A percentile compares a stretch with the other conserved stretches of the same genome.
phyloP scores from a whole-genome alignment of 2,329 filamentous ascomycete species.

The Epichloe glyceriae region DNA sequence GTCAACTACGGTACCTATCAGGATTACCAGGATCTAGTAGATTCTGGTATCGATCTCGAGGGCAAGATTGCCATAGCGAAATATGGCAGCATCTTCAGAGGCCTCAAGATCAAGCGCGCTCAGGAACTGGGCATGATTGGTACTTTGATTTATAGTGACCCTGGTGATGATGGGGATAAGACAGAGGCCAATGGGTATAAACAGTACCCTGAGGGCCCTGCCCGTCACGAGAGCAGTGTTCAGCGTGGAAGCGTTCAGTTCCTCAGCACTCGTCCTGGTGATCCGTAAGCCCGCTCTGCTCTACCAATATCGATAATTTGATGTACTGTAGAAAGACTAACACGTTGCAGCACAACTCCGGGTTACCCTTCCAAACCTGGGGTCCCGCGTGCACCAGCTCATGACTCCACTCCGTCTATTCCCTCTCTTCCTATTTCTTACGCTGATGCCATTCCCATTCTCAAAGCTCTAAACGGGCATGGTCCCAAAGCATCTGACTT shows the following conservation, averaged over 20 bases:
- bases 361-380: conserved; percentile 89
- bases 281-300: conserved; percentile 39
- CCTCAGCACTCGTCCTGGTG: conserved; percentile 53
- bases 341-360: conserved; percentile 54
- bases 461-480: conserved; percentile 82
- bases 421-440: conserved; percentile 90
- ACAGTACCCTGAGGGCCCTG: conserved; percentile 74
- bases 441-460: conserved; percentile 67
- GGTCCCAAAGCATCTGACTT: conserved; percentile 68
- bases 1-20: conserved; percentile 82
- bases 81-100: conserved; percentile 79
- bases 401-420: conserved; percentile 64
- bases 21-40: conserved; percentile 72
- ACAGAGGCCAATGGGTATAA: conserved; percentile 72
- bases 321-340: neutral
- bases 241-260: conserved; percentile 82
- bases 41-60: conserved; percentile 59
- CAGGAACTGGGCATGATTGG: conserved; percentile 84
- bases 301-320: neutral
- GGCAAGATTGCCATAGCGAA: conserved; percentile 81
- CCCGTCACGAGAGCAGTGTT: conserved; percentile 75
- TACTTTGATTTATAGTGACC: conserved; percentile 74
- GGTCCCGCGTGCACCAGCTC: conserved; percentile 59
- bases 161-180: conserved; percentile 72
- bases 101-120: conserved; percentile 83